These are phyloP conservation scores for Pestalotiopsis sp. DNA, from an alignment of 2,329 filamentous ascomycete genomes.

Conservation along the genomic window DNA sequence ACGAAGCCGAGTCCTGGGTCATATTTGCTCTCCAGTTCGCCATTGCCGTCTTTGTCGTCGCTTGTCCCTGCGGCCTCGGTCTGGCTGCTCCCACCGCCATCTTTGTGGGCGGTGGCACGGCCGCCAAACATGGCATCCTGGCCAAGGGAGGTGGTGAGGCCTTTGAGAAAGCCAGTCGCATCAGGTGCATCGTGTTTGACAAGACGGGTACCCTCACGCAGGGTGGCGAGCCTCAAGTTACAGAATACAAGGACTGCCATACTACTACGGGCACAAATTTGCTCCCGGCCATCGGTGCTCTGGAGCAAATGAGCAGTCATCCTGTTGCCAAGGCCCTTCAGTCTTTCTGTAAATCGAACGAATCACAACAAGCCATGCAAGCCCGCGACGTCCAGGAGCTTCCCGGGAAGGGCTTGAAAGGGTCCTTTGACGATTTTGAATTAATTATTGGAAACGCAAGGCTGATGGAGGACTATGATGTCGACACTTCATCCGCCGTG, in stretches of 20 bases:
- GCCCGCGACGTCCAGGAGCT: constrained; percentile 62
- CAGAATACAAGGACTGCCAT: constrained; percentile 49
- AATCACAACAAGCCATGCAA: constrained; percentile 26
- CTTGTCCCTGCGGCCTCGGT: constrained; percentile 82
- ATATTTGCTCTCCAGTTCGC: constrained; percentile 80
- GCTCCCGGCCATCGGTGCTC: constrained; percentile 45
- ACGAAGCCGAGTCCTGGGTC: constrained; percentile 64
- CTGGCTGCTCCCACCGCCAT: constrained; percentile 86
- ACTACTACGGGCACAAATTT: constrained; percentile 26
- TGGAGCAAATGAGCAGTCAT: constrained; percentile 75
- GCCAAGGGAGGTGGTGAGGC: constrained; percentile 85
- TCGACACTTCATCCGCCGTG: constrained; percentile 40
- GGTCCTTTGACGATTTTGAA: constrained; percentile 42
- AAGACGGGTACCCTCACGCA: constrained; percentile 85
- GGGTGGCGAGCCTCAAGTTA: constrained; percentile 72
- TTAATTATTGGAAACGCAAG: constrained; percentile 71
- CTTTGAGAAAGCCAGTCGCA: constrained; percentile 79
- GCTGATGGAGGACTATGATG: constrained; percentile 58
- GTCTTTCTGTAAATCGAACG: constrained; percentile 54
- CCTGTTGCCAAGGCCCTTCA: constrained; percentile 74
- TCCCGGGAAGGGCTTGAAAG: constrained; percentile 72
- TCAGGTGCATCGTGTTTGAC: constrained; percentile 83
- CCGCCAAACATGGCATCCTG: constrained; percentile 78
- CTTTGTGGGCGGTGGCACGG: constrained; percentile 80
- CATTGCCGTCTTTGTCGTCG: constrained; percentile 85